Evolutionary conservation across 441 rosid genomes (phyloP).

Genomic region (Macaranga tanarius): DNA sequence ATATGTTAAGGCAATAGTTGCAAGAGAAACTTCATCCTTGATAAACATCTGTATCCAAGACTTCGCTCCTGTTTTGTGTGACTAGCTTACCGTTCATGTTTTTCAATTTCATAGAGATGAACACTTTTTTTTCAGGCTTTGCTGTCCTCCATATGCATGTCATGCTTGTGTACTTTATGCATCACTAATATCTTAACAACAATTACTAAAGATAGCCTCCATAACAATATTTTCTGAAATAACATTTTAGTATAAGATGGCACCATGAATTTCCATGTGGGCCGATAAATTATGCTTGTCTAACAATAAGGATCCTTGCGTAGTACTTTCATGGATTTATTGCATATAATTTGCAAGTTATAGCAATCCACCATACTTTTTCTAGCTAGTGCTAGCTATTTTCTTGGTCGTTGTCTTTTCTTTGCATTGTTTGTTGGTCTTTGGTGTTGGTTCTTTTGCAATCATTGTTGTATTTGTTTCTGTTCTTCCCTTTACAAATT

Average conservation of each 20-base stretch:
- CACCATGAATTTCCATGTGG: neutral
- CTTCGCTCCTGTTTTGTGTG: neutral
- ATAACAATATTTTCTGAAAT: neutral
- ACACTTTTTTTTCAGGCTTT: neutral
- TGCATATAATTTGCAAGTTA: neutral
- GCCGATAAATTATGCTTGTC: neutral
- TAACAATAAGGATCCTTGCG: neutral
- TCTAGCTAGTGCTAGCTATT: neutral
- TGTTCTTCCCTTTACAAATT: neutral
- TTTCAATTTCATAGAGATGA: neutral
- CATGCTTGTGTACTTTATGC: neutral
- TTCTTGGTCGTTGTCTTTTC: neutral
- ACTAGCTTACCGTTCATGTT: too few relatives aligned
- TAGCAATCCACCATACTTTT: neutral
- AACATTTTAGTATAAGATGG: neutral
- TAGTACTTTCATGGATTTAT: neutral
- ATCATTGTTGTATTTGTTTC: neutral
- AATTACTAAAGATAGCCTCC: neutral
- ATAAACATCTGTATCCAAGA: neutral
- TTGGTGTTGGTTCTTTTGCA: conserved; percentile 1
- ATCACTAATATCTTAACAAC: neutral
- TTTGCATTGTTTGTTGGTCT: neutral
- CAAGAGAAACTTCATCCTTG: conserved; percentile 2
- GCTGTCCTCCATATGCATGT: neutral
- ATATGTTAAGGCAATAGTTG: neutral